A percentile compares a stretch with the other conserved stretches of the same genome.
Evolutionary conservation across 805 yeast species (phyloP).

Genomic region (Pichia nakasei): DNA sequence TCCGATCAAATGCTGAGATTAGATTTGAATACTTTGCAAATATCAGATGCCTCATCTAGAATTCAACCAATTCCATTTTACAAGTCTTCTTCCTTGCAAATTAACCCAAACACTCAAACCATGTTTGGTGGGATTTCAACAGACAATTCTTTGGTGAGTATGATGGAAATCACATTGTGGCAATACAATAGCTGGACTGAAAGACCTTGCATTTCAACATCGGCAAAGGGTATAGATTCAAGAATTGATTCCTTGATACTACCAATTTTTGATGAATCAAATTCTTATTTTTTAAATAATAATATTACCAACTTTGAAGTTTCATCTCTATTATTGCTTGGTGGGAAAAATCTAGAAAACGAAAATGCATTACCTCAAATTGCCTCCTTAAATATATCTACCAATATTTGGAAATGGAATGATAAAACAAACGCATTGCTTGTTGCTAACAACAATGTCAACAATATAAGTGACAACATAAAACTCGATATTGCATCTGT

Average conservation of each 20-base stretch:
- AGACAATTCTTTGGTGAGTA: conserved; percentile 54
- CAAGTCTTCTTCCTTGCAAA: conserved; percentile 38
- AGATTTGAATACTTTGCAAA: conserved; percentile 26
- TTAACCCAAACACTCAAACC: conserved; percentile 38
- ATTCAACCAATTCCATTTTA: conserved; percentile 49
- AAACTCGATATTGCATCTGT: conserved; percentile 16
- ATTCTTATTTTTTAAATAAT: conserved; percentile 14
- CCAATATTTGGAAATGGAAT: conserved; percentile 37
- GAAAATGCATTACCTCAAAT: conserved; percentile 33
- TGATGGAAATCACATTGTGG: conserved; percentile 71
- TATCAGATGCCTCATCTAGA: conserved; percentile 36
- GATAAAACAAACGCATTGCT: conserved; percentile 22
- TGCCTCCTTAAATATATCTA: conserved; percentile 30
- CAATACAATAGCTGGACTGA: conserved; percentile 64
- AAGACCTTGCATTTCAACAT: conserved; percentile 27
- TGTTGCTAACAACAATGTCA: conserved; percentile 13
- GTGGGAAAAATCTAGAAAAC: conserved; percentile 42
- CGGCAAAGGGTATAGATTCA: conserved; percentile 36
- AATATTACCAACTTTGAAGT: conserved; percentile 29
- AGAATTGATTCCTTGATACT: conserved; percentile 44
- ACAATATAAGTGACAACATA: background rate
- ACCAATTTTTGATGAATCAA: conserved; percentile 37
- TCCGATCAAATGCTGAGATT: conserved; percentile 38
- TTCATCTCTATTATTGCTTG: conserved; percentile 43
- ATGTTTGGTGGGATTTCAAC: conserved; percentile 59